A percentile compares a stretch with the other conserved stretches of the same genome.
phyloP scores from a whole-genome alignment of 2,329 filamentous ascomycete species.

The Pseudocercospora eumusae region DNA sequence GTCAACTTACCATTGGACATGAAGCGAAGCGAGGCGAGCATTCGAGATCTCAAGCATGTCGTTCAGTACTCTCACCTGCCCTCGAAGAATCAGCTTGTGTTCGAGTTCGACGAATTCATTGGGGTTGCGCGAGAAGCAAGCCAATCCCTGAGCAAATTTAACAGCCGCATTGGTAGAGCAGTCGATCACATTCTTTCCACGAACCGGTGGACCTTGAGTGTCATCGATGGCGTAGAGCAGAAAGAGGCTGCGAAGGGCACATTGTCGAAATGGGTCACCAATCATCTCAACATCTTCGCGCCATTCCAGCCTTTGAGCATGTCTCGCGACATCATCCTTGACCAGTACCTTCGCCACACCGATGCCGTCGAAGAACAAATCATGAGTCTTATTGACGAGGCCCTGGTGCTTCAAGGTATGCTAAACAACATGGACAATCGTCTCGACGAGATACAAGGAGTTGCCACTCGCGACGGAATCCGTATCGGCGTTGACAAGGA shows the following conservation, averaged over 20 bases:
- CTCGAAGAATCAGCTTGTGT: conserved; percentile 68
- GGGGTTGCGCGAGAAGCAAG: conserved; percentile 66
- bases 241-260: conserved; percentile 45
- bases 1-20: conserved; percentile 73
- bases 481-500: conserved; percentile 61
- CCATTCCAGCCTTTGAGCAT: conserved; percentile 64
- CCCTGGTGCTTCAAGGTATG: conserved; percentile 65
- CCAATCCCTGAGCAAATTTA: conserved; percentile 71
- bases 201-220: conserved; percentile 72
- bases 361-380: conserved; percentile 70
- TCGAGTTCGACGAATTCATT: conserved; percentile 76
- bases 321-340: conserved; percentile 64
- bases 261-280: conserved; percentile 45
- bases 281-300: conserved; percentile 51
- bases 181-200: conserved; percentile 74
- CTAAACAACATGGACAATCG: conserved; percentile 69
- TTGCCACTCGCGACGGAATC: conserved; percentile 65
- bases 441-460: conserved; percentile 68
- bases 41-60: conserved; percentile 72
- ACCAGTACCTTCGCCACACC: conserved; percentile 76
- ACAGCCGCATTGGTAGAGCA: conserved; percentile 70
- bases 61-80: conserved; percentile 70
- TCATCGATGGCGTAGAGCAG: conserved; percentile 62
- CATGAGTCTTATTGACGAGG: conserved; percentile 65
- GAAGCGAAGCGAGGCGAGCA: conserved; percentile 72